Base-by-base conservation (phyloP, 495 filamentous ascomycete genomes). In the Aspergillus kassunensis region DNA sequence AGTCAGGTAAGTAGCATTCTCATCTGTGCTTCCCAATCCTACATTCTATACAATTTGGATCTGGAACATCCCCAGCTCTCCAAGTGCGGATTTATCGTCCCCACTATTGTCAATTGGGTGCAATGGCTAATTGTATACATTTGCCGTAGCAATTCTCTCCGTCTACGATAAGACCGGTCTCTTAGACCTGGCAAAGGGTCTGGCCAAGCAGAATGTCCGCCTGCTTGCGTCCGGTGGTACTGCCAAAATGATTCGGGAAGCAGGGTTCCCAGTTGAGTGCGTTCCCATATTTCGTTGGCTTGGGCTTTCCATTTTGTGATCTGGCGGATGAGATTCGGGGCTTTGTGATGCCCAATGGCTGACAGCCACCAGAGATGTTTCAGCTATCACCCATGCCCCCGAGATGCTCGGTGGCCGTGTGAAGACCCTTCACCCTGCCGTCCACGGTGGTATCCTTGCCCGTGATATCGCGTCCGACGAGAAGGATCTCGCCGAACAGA, bases 111-210 rank as follows among this genome's bases (percentile, higher is more conserved):
- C 34, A 48, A 43, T 42, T 41, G 1, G 53, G 24, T 19, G 49
- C 41, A 27, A 37, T 50, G 36, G 48, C 31, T 57, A 33, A 63
- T 33, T 43, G n/a, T 43, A 11, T 15, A 25, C 34, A 8, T 19
- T 49, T 18, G 34, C 18, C 47, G 78, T 74, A 86, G 93, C 93
- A 35, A 97, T 98, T 62, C 80, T 98, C 63, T 96, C 91, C 58
- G 95, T 97, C 77, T 97, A 91, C 66, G 88, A 98, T 77, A 98
- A 98, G 86, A 96, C 91, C 48, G 93, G 93, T 44, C 80, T 98
- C 51, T 75, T 98, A 37, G 93, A 98, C 72, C 80, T 98, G 46
- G 93, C 93, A 55, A 97, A 97, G 70, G 93, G 93, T 57, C 81
- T 98, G 31, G 82, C 87, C 58, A 82, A 95, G 76, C 78, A 93